A percentile compares a stretch with the other conserved stretches of the same genome.
Evolutionary conservation across 345 rosid genomes (phyloP).

Genomic region (Eucalyptus cloeziana): DNA sequence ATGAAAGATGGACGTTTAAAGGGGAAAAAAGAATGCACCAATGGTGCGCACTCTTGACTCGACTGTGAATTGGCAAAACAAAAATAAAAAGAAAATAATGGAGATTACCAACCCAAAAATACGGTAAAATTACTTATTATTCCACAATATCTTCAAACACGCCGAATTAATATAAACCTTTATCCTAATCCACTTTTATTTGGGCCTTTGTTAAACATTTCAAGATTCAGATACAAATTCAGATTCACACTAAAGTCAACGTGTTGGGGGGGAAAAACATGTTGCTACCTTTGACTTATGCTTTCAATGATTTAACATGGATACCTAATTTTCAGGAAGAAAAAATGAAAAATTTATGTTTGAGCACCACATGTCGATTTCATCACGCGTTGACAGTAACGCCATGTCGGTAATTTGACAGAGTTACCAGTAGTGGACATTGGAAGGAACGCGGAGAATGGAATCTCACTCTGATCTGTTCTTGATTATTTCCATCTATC

Average conservation of each 20-base stretch:
- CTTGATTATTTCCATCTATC: not conserved
- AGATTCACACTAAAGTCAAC: not conserved
- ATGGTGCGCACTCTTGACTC: not conserved
- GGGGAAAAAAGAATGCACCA: not conserved
- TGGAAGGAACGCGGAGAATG: not conserved
- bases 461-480: not conserved
- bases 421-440: not conserved
- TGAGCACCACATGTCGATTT: not conserved
- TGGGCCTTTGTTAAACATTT: not conserved
- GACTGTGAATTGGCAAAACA: not conserved
- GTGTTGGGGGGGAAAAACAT: not conserved
- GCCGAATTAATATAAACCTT: not conserved
- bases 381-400: not conserved
- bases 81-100: too few species aligned
- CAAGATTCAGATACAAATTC: not conserved
- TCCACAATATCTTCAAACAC: not conserved
- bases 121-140: not conserved
- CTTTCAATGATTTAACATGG: not conserved
- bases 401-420: not conserved
- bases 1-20: not conserved
- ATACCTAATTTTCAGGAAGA: not conserved
- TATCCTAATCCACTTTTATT: too few species aligned
- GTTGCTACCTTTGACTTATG: not conserved
- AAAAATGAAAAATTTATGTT: not conserved
- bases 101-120: too few species aligned